Evolutionary conservation across 2,329 filamentous ascomycete species (phyloP), one percentile per base, ranked within the genome.

Genomic region (Chaetomiaceae sp.): DNA sequence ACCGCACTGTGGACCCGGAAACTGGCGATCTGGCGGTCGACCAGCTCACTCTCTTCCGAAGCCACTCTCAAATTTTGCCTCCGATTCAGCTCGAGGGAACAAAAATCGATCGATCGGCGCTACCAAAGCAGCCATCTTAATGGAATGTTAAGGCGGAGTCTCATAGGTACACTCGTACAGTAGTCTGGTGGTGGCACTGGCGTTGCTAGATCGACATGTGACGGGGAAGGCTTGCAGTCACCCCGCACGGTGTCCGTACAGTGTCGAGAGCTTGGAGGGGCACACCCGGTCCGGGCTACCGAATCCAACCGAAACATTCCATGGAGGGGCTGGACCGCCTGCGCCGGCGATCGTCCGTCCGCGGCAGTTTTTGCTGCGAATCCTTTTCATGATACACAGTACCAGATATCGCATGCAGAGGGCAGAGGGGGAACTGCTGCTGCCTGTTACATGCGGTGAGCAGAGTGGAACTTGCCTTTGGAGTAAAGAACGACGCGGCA

Each of bases 161-260:
- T 24, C 22, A 24, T 9, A 9, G 14, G 12, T 15, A 30, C 14
- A n/a, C 5, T 32, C 29, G 29, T 14, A 32, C 14, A 6, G 7
- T n/a, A 14, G n/a, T 24, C 11, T 37, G 8, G 19, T 14, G 35
- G 11, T n/a, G 19, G 35, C 18, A 19, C 17, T 20, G 32, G 17
- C 3, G 14, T 35, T n/a, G 14, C 10, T n/a, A 14, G n/a, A 32
- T n/a, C 29, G 14, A 9, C 11, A 12, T 14, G 18, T 37, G 19
- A 22, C 20, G 15, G 35, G 11, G 19, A 20, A 14, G 18, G 19
- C 20, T 10, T 40, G 38, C 45, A 35, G 22, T 39, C 43, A 14
- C 15, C 32, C 42, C 42, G 24, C 38, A 49, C 47, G 2, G 47
- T 49, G 42, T 19, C 42, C 47, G 47, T 29, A 49, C 47, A 49